Evolutionary conservation across 2,329 filamentous ascomycete species (phyloP).

Genomic region (Arthrocladium fulminans): DNA sequence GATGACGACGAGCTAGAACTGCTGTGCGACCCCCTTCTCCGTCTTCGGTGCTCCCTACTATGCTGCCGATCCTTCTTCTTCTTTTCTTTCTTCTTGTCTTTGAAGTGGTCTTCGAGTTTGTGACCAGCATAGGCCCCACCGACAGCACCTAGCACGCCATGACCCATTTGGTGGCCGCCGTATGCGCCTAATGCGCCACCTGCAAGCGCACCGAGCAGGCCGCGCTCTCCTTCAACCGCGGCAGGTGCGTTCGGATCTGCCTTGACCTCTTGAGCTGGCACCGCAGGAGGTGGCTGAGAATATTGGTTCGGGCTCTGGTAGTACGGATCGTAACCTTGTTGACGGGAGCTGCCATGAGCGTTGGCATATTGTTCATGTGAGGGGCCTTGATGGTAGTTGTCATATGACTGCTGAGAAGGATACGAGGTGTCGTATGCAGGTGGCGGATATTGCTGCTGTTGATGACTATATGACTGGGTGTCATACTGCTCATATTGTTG

Average conservation of each 20-base stretch:
- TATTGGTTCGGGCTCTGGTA: neutral
- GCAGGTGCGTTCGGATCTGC: slow-evolving; percentile 19
- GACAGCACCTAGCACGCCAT: slow-evolving; percentile 40
- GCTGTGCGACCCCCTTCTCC: slow-evolving; percentile 9
- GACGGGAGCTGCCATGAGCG: slow-evolving; percentile 7
- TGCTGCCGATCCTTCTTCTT: slow-evolving; percentile 12
- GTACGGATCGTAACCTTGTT: slow-evolving; percentile 9
- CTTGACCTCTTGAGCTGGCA: neutral
- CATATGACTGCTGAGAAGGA: neutral
- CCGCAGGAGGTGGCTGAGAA: neutral
- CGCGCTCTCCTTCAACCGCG: slow-evolving; percentile 32
- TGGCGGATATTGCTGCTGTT: slow-evolving; percentile 14
- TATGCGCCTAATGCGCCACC: slow-evolving; percentile 40
- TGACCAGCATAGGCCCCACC: slow-evolving; percentile 41
- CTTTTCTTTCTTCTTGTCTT: slow-evolving; percentile 28
- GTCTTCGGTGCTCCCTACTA: slow-evolving; percentile 8
- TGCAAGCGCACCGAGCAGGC: slow-evolving; percentile 38
- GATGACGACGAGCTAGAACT: slow-evolving; percentile 17
- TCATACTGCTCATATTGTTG: slow-evolving; percentile 13
- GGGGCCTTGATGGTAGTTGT: slow-evolving; percentile 8
- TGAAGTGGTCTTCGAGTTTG: slow-evolving; percentile 35
- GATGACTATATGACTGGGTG: slow-evolving; percentile 8
- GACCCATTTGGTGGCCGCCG: slow-evolving; percentile 37
- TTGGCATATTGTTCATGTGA: slow-evolving; percentile 11
- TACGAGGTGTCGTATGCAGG: slow-evolving; percentile 5